Conservation (phyloP, 2,329 filamentous ascomycete species). For the Exophiala viscosa region DNA sequence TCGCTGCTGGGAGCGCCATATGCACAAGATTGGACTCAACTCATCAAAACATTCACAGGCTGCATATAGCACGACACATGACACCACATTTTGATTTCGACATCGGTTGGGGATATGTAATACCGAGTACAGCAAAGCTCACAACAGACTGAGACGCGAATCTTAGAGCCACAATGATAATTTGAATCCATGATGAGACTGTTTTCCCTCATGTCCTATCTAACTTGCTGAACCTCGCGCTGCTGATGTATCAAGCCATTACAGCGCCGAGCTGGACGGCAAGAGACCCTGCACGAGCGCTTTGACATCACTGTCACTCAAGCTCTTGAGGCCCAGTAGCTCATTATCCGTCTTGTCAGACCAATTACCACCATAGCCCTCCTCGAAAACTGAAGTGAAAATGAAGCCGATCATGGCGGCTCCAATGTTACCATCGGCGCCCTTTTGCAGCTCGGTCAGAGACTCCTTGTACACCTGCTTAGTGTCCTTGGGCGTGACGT, state of each 20-base stretch:
- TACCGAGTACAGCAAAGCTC: too few relatives aligned
- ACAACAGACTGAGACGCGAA: too few relatives aligned
- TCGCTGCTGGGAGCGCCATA: too few relatives aligned
- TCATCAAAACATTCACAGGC: too few relatives aligned
- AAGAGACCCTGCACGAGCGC: constrained; percentile 25
- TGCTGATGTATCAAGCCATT: background rate
- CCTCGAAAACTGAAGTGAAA: constrained; percentile 32
- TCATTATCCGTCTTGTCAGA: constrained; percentile 36
- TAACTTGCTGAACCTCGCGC: too few relatives aligned
- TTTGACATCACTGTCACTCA: constrained; percentile 36
- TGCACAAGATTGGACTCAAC: too few relatives aligned
- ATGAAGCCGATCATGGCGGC: constrained; percentile 33
- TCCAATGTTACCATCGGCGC: constrained; percentile 5
- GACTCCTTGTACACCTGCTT: constrained; percentile 27
- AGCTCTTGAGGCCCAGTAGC: constrained; percentile 35
- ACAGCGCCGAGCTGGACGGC: background rate
- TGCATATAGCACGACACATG: too few relatives aligned
- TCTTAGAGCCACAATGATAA: too few relatives aligned
- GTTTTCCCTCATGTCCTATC: too few relatives aligned
- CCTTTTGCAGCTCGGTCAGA: constrained; percentile 32
- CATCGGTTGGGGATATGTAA: too few relatives aligned
- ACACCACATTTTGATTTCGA: too few relatives aligned
- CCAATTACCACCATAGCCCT: constrained; percentile 30
- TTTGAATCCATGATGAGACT: too few relatives aligned
- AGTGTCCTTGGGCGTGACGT: constrained; percentile 10